A percentile compares a stretch with the other conserved stretches of the same genome.
phyloP scores from a whole-genome alignment of 2,329 filamentous ascomycete genomes.

The Ceratocystis colombiana region DNA sequence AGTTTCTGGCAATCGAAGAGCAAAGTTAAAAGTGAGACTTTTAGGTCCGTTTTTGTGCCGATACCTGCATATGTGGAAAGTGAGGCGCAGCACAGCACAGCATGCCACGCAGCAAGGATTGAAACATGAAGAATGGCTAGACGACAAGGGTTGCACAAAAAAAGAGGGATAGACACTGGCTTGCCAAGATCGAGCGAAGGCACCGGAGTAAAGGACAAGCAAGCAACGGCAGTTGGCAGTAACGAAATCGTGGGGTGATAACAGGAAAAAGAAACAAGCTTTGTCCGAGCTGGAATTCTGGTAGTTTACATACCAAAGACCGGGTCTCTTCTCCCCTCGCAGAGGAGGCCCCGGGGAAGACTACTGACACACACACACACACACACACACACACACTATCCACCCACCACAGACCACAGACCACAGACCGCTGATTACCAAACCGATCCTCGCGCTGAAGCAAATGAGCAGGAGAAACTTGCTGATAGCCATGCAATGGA shows the following conservation, averaged over 20 bases:
- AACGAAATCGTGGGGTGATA: no score
- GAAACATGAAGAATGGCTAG: background rate
- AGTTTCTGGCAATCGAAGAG: no score
- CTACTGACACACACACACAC: background rate
- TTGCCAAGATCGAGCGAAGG: no score
- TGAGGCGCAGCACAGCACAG: slow-evolving; percentile 13
- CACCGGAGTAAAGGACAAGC: no score
- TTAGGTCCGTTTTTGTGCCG: background rate
- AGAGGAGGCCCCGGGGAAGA: background rate
- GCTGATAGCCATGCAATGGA: background rate
- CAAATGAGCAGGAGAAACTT: background rate
- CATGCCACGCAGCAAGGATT: background rate
- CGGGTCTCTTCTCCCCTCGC: background rate
- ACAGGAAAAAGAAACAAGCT: background rate
- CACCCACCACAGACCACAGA: background rate
- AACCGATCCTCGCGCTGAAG: background rate
- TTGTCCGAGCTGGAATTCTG: no score
- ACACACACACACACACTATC: no score
- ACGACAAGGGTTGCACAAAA: slow-evolving; percentile 9
- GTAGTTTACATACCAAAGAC: background rate
- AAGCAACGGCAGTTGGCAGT: no score
- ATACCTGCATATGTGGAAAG: background rate
- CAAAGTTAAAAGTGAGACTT: no score
- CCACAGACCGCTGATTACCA: background rate
- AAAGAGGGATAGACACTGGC: no score